Conservation (phyloP, 1,139 yeast genomes). For the Magnusiomyces paraingens region DNA sequence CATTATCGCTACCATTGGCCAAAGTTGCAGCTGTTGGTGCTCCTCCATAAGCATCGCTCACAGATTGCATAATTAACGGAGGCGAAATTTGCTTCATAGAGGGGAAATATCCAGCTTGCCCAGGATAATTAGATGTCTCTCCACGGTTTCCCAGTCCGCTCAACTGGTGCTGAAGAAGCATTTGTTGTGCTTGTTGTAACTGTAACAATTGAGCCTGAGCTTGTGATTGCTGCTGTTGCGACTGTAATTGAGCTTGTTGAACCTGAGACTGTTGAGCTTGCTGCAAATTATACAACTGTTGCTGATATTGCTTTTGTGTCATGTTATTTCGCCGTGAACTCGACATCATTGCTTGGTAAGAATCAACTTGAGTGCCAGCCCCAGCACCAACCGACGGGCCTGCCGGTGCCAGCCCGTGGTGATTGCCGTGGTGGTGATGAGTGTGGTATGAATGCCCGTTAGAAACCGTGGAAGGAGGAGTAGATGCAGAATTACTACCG, state of each 20-base stretch:
- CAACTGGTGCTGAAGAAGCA: slow-evolving; percentile 13
- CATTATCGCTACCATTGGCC: neutral
- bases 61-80: neutral
- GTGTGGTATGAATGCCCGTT: no score
- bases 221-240: slow-evolving; percentile 7
- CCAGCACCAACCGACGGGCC: neutral
- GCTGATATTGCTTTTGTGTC: slow-evolving; percentile 14
- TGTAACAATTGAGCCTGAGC: slow-evolving; percentile 13
- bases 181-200: slow-evolving; percentile 15
- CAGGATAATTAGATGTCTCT: neutral
- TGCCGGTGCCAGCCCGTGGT: slow-evolving; percentile 4
- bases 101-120: neutral
- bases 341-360: slow-evolving; percentile 14
- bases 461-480: neutral
- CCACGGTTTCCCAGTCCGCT: neutral
- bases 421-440: slow-evolving; percentile 4
- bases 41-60: neutral
- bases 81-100: neutral
- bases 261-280: slow-evolving; percentile 2
- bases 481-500: slow-evolving; percentile 2
- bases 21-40: neutral
- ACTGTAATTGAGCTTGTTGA: slow-evolving; percentile 13
- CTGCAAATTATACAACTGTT: slow-evolving; percentile 13
- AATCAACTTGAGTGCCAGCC: neutral
- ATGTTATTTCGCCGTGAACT: slow-evolving; percentile 9